Percentiles rank a stretch among this genome's conserved stretches.
phyloP scores from a whole-genome alignment of 139 green algal genomes.

The Chlamydomonas eustigma region DNA sequence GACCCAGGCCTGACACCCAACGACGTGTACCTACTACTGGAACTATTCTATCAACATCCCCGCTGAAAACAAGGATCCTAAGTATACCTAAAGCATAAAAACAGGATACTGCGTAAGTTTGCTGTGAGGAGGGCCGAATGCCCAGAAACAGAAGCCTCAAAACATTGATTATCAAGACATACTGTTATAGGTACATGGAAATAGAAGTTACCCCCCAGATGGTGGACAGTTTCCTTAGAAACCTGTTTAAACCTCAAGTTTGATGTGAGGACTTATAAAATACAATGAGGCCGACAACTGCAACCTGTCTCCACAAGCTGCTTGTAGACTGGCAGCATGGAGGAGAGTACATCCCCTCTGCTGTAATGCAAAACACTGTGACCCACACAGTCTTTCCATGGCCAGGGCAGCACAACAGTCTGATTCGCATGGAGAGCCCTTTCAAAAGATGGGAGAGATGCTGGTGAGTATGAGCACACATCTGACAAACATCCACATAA shows the following conservation, averaged over 20 bases:
- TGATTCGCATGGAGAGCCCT: slow-evolving; percentile 12
- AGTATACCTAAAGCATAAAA: slow-evolving; percentile 16
- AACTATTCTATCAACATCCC: slow-evolving; percentile 82
- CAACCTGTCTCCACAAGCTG: slow-evolving; percentile 89
- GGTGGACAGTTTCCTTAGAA: no score
- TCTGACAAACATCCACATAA: no score
- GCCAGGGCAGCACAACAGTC: slow-evolving; percentile 88
- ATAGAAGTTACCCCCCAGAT: no score
- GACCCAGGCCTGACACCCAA: slow-evolving; percentile 8
- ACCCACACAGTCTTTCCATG: slow-evolving; percentile 69
- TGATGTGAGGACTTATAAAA: no score
- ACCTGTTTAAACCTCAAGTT: no score
- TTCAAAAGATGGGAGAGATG: no score
- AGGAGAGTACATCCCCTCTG: slow-evolving; percentile 55
- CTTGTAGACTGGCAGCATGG: slow-evolving; percentile 66
- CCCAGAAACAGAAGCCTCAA: no score
- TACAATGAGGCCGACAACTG: no score
- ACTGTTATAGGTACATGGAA: no score
- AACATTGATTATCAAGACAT: no score
- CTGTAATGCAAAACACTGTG: slow-evolving; percentile 48
- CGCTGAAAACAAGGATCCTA: slow-evolving; percentile 91
- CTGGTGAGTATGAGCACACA: no score
- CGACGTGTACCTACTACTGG: slow-evolving; percentile 51
- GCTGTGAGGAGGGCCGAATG: not conserved
- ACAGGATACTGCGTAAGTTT: not conserved